Conservation (phyloP, 1,284 basidiomycete species). For the Tausonia pullulans region DNA sequence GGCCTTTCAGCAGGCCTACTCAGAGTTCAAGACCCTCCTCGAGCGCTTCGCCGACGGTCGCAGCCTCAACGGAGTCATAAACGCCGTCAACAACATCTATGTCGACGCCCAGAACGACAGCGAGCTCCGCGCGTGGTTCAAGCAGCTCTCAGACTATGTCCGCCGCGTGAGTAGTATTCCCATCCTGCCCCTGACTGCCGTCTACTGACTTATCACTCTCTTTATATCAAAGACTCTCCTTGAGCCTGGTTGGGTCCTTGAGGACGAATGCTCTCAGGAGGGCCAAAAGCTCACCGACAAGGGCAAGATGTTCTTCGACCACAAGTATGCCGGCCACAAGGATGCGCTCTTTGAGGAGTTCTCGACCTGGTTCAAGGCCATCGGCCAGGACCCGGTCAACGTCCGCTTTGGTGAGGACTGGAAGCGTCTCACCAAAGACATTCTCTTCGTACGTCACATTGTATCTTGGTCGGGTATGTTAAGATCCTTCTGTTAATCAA, state of each 20-base stretch:
- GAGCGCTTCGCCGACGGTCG: slow-evolving; percentile 80
- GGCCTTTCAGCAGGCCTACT: slow-evolving; percentile 46
- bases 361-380: slow-evolving; percentile 64
- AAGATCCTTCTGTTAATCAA: not conserved
- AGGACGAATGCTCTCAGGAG: slow-evolving; percentile 57
- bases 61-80: slow-evolving; percentile 53
- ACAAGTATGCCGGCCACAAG: slow-evolving; percentile 74
- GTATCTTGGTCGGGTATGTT: slow-evolving; percentile 22
- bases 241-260: slow-evolving; percentile 78
- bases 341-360: slow-evolving; percentile 64
- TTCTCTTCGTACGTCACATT: slow-evolving; percentile 44
- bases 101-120: slow-evolving; percentile 65
- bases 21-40: slow-evolving; percentile 64
- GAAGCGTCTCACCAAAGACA: slow-evolving; percentile 67
- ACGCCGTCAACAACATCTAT: slow-evolving; percentile 62
- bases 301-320: slow-evolving; percentile 68
- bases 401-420: slow-evolving; percentile 68
- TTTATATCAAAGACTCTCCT: slow-evolving; percentile 47
- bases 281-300: slow-evolving; percentile 52
- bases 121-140: slow-evolving; percentile 69
- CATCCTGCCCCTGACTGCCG: not conserved
- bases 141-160: slow-evolving; percentile 50
- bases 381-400: slow-evolving; percentile 77
- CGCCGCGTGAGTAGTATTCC: slow-evolving; percentile 43
- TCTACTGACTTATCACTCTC: slow-evolving; percentile 19